Evolutionary conservation across 352 stramenopile genomes (phyloP).

Genomic region (Aphanomyces astaci): DNA sequence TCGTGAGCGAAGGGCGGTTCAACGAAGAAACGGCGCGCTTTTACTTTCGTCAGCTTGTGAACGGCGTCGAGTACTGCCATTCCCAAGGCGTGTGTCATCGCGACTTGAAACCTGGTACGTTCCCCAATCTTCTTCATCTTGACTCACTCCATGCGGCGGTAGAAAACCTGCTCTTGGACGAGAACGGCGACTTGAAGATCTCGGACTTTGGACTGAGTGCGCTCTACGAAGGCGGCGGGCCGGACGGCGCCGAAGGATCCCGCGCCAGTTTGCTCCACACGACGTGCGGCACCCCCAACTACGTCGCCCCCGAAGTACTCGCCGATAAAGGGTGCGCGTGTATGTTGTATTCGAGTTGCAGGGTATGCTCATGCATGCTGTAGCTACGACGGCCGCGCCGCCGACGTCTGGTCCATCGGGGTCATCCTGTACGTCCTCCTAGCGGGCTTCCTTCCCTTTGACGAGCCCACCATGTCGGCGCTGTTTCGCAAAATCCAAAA

Average conservation of each 20-base stretch:
- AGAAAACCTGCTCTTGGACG: conserved; percentile 95
- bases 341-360: conserved; percentile 79
- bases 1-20: conserved; percentile 92
- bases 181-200: conserved; percentile 97
- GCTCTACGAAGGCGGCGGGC: conserved; percentile 73
- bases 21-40: conserved; percentile 94
- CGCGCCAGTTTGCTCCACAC: conserved; percentile 89
- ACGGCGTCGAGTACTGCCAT: conserved; percentile 96
- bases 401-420: conserved; percentile 96
- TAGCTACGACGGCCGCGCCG: conserved; percentile 63
- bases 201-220: conserved; percentile 98
- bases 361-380: conserved; percentile 25
- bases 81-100: conserved; percentile 95
- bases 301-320: conserved; percentile 92
- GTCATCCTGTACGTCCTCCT: conserved; percentile 97
- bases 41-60: conserved; percentile 98
- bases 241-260: conserved; percentile 74
- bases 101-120: conserved; percentile 90
- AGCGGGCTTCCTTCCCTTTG: conserved; percentile 90
- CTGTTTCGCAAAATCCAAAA: conserved; percentile 97
- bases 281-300: conserved; percentile 96
- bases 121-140: too few relatives aligned
- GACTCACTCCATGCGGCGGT: too few relatives aligned
- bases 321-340: conserved; percentile 94
- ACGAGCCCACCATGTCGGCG: conserved; percentile 91